These are phyloP conservation scores for Grosmannia clavigera DNA, from an alignment of 2,329 filamentous ascomycete genomes.

Conservation along the genomic window DNA sequence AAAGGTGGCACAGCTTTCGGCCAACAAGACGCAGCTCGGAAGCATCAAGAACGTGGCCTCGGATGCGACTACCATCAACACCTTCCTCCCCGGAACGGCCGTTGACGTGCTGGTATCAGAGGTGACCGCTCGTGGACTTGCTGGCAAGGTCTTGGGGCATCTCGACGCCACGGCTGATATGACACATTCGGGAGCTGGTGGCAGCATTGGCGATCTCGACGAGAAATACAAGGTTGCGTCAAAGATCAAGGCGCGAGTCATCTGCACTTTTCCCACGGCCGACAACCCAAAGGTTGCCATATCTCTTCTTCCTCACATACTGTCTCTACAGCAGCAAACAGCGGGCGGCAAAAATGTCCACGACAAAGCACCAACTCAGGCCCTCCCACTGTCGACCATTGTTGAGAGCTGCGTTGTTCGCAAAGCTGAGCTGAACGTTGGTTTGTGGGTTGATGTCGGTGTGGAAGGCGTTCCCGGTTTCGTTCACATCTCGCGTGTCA, in stretches of 20 bases:
- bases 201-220: constrained; percentile 55
- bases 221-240: constrained; percentile 72
- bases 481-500: constrained; percentile 85
- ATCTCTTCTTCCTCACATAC: constrained; percentile 75
- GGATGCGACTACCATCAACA: constrained; percentile 75
- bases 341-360: background rate
- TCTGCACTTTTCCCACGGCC: constrained; percentile 72
- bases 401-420: constrained; percentile 68
- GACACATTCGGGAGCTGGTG: constrained; percentile 71
- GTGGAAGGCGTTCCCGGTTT: constrained; percentile 64
- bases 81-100: constrained; percentile 83
- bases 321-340: constrained; percentile 36
- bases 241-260: constrained; percentile 74
- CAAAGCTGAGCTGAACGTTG: constrained; percentile 67
- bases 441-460: constrained; percentile 66
- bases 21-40: constrained; percentile 56
- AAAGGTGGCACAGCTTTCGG: constrained; percentile 77
- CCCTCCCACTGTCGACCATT: constrained; percentile 59
- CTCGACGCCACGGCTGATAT: constrained; percentile 84
- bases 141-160: constrained; percentile 84
- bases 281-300: constrained; percentile 77
- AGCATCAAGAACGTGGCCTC: constrained; percentile 53
- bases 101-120: constrained; percentile 77
- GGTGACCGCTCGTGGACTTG: constrained; percentile 59
- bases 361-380: constrained; percentile 32